A percentile compares a stretch with the other conserved stretches of the same genome.
phyloP scores from a whole-genome alignment of 805 yeast genomes.

The Pichia phayaonensis region DNA sequence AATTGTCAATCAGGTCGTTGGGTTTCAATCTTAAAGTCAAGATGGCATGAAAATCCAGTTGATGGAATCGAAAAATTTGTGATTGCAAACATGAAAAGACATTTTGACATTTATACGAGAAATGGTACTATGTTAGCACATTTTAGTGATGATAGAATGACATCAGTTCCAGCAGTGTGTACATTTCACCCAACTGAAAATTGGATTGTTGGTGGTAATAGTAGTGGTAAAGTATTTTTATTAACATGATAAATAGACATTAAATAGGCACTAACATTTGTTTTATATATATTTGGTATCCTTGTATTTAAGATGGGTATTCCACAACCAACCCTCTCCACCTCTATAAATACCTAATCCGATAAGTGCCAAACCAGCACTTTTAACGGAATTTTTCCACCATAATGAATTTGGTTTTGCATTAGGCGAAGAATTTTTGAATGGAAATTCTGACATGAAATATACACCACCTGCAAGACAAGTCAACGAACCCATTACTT shows the following conservation, averaged over 20 bases:
- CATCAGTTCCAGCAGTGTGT: slow-evolving; percentile 91
- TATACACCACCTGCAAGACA: slow-evolving; percentile 57
- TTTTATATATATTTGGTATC: neutral
- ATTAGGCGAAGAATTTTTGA: slow-evolving; percentile 31
- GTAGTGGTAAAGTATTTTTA: slow-evolving; percentile 81
- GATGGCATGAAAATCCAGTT: slow-evolving; percentile 70
- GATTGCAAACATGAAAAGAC: slow-evolving; percentile 89
- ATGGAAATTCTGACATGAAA: slow-evolving; percentile 49
- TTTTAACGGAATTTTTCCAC: slow-evolving; percentile 54
- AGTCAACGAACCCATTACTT: slow-evolving; percentile 52
- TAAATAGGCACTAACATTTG: neutral
- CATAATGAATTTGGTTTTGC: slow-evolving; percentile 40
- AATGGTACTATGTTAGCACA: slow-evolving; percentile 76
- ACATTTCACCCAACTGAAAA: slow-evolving; percentile 78
- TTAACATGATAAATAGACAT: slow-evolving; percentile 24
- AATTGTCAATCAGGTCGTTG: slow-evolving; percentile 97
- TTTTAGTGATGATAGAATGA: slow-evolving; percentile 47
- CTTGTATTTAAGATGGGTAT: slow-evolving; percentile 15
- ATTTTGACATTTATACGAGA: slow-evolving; percentile 72
- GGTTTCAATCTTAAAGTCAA: slow-evolving; percentile 86
- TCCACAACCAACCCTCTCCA: slow-evolving; percentile 55
- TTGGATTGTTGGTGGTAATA: slow-evolving; percentile 91
- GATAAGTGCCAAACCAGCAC: slow-evolving; percentile 47
- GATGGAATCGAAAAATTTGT: slow-evolving; percentile 78
- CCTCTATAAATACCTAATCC: slow-evolving; percentile 56